Conservation (phyloP, 208 protist species). For the Leishmania tarentolae region DNA sequence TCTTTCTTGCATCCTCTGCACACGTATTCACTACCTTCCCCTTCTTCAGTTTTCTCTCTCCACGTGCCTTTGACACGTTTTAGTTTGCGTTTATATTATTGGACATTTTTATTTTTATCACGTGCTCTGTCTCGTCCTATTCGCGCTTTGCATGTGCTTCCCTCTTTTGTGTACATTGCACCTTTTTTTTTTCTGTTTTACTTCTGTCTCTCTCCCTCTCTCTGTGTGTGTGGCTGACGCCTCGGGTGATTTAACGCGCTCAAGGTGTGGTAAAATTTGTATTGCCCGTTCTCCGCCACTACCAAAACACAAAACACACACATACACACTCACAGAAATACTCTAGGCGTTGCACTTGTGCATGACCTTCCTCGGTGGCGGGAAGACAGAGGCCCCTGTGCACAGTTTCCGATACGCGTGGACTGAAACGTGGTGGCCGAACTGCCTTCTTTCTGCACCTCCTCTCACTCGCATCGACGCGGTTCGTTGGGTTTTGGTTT, state of each 20-base stretch:
- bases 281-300: no score
- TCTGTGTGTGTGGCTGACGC: no score
- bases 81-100: neutral
- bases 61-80: neutral
- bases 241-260: neutral
- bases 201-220: no score
- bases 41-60: slow-evolving; percentile 3
- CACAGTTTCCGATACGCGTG: neutral
- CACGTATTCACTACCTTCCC: neutral
- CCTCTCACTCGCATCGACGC: neutral
- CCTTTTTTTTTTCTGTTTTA: neutral
- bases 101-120: neutral
- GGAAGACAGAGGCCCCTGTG: neutral
- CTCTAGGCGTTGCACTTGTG: neutral
- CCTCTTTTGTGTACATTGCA: neutral
- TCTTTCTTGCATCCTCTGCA: neutral
- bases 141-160: neutral
- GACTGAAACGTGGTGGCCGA: neutral
- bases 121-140: neutral
- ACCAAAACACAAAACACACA: no score
- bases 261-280: no score
- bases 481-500: neutral
- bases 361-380: neutral
- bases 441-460: neutral
- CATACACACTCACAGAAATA: no score